Percentiles rank a stretch among this genome's conserved stretches.
phyloP scores from a whole-genome alignment of 1,139 yeast genomes.

The Yamadazyma atmosphaerica region DNA sequence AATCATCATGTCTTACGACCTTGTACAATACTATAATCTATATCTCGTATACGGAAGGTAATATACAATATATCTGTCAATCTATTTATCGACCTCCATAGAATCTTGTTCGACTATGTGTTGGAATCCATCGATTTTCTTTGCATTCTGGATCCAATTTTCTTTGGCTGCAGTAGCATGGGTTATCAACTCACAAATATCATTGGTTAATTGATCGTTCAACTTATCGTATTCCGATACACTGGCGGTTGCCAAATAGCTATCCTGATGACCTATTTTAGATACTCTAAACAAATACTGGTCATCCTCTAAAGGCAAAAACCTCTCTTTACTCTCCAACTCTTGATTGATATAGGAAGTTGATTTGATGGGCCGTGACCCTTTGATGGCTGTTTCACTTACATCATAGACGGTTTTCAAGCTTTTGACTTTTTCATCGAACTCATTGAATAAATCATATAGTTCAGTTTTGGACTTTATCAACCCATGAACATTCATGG shows the following conservation, averaged over 20 bases:
- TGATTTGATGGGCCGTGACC: constrained; percentile 10
- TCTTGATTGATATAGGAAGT: constrained; percentile 26
- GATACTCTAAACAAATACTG: constrained; percentile 19
- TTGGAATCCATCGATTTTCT: constrained; percentile 28
- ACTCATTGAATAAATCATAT: constrained; percentile 20
- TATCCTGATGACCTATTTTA: constrained; percentile 19
- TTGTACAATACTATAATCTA: neutral
- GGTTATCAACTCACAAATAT: constrained; percentile 28
- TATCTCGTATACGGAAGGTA: neutral
- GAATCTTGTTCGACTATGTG: constrained; percentile 17
- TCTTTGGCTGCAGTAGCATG: constrained; percentile 34
- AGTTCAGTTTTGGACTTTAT: constrained; percentile 24
- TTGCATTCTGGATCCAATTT: constrained; percentile 38
- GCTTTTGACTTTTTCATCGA: constrained; percentile 13
- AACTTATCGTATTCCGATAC: constrained; percentile 36
- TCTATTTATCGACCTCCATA: constrained; percentile 12
- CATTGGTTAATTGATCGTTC: constrained; percentile 25
- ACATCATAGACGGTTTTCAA: constrained; percentile 10
- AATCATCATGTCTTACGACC: constrained; percentile 4
- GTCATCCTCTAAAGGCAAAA: constrained; percentile 23
- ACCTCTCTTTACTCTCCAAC: constrained; percentile 23
- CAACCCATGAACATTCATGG: constrained; percentile 20
- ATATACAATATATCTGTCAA: neutral
- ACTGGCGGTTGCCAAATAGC: constrained; percentile 9
- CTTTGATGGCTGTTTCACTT: constrained; percentile 5